A percentile compares a stretch with the other conserved stretches of the same genome.
phyloP scores from a whole-genome alignment of 129 eudicot genomes.

The Escallonia rubra region DNA sequence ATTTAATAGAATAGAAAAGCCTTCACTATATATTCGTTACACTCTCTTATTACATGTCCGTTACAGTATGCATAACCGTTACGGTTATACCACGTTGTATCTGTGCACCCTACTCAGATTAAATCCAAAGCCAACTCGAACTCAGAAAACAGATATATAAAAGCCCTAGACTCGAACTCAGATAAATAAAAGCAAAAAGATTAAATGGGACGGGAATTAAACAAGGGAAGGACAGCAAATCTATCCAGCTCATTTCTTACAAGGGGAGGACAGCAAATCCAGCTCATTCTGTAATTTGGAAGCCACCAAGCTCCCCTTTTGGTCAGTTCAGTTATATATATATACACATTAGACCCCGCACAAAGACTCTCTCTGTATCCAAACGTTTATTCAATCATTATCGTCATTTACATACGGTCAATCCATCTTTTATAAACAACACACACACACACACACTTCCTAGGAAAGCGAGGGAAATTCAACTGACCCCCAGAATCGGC shows the following conservation, averaged over 20 bases:
- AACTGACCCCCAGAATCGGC: neutral
- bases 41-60: too few relatives aligned
- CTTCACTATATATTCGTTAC: too few relatives aligned
- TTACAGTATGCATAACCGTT: too few relatives aligned
- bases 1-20: too few relatives aligned
- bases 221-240: neutral
- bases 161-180: neutral
- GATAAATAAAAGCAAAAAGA: neutral
- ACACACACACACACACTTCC: neutral
- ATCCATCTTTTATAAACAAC: neutral
- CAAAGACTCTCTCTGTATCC: too few relatives aligned
- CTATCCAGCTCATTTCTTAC: neutral
- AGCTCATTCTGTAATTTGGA: neutral
- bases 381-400: too few relatives aligned
- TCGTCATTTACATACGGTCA: neutral
- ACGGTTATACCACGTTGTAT: too few relatives aligned
- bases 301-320: neutral
- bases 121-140: too few relatives aligned
- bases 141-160: neutral
- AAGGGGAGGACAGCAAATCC: neutral
- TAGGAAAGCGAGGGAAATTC: constrained; percentile 13
- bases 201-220: neutral
- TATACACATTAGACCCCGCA: neutral
- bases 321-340: neutral
- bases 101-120: too few relatives aligned